Conservation (phyloP, 805 yeast species). For the Cyberlindnera bimundalis region DNA sequence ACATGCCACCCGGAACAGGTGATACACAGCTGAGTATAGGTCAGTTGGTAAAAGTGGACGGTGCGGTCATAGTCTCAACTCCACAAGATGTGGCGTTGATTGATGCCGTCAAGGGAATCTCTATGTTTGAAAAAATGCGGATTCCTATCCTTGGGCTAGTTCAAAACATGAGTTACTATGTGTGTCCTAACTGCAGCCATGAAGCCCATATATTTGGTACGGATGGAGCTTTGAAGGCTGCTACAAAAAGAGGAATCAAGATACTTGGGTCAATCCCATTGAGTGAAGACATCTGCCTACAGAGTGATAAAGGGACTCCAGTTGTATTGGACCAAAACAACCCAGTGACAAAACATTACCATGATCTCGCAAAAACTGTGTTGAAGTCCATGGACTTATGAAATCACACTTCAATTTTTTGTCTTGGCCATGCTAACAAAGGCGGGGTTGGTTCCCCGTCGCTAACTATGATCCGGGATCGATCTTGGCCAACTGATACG, state of each 20-base stretch:
- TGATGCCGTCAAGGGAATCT: conserved; percentile 76
- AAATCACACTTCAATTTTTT: neutral
- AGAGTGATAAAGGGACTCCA: conserved; percentile 66
- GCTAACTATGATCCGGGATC: too few species aligned
- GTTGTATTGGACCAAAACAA: conserved; percentile 44
- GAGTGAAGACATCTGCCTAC: conserved; percentile 52
- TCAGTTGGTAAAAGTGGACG: conserved; percentile 71
- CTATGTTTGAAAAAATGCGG: conserved; percentile 69
- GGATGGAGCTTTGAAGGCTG: conserved; percentile 51
- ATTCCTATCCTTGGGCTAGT: conserved; percentile 76
- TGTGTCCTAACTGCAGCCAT: conserved; percentile 74
- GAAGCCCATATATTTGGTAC: conserved; percentile 72
- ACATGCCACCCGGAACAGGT: conserved; percentile 92
- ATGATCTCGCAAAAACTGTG: conserved; percentile 43
- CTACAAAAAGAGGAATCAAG: conserved; percentile 42
- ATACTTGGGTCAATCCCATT: conserved; percentile 69
- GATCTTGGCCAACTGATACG: too few species aligned
- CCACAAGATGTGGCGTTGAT: conserved; percentile 82
- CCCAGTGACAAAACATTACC: conserved; percentile 41
- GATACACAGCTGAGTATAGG: conserved; percentile 82
- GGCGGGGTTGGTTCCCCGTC: conserved; percentile 8
- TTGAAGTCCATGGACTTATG: conserved; percentile 8
- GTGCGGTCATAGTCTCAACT: conserved; percentile 79
- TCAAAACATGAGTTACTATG: conserved; percentile 76
- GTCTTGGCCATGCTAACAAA: too few species aligned